Percentiles rank a stretch among this genome's conserved stretches.
Conservation (phyloP, 768 basidiomycete species). For the Agaricus sinodeliciosus region DNA sequence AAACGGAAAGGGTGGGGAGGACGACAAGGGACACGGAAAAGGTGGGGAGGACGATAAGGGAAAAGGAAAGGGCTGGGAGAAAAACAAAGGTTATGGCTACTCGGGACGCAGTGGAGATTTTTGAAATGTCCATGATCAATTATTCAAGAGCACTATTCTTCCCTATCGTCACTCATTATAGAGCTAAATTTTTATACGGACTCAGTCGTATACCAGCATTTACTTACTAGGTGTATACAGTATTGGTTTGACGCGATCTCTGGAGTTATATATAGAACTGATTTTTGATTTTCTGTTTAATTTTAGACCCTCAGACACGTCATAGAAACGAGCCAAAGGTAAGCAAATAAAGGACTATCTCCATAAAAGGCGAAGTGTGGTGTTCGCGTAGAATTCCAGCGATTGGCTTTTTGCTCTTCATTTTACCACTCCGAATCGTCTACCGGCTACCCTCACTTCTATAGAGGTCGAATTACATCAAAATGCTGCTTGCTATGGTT, state of each 20-base stretch:
- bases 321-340: background rate
- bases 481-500: conserved; percentile 33
- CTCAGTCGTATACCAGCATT: background rate
- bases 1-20: conserved; percentile 3
- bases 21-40: background rate
- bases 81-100: background rate
- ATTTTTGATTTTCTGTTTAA: background rate
- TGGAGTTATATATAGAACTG: background rate
- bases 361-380: background rate
- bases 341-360: background rate
- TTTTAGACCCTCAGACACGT: background rate
- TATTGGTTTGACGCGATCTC: background rate
- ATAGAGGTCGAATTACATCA: conserved; percentile 25
- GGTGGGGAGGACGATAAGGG: background rate
- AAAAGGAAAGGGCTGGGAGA: no score
- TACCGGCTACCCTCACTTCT: conserved; percentile 22
- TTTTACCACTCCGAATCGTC: conserved; percentile 14
- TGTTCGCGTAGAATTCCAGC: no score
- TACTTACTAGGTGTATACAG: background rate
- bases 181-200: conserved; percentile 8
- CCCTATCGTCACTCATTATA: background rate
- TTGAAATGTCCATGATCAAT: background rate
- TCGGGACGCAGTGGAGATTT: background rate
- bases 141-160: background rate
- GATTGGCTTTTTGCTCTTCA: background rate